phyloP scores from a whole-genome alignment of 2,329 filamentous ascomycete species.

The Stemphylium lycopersici region DNA sequence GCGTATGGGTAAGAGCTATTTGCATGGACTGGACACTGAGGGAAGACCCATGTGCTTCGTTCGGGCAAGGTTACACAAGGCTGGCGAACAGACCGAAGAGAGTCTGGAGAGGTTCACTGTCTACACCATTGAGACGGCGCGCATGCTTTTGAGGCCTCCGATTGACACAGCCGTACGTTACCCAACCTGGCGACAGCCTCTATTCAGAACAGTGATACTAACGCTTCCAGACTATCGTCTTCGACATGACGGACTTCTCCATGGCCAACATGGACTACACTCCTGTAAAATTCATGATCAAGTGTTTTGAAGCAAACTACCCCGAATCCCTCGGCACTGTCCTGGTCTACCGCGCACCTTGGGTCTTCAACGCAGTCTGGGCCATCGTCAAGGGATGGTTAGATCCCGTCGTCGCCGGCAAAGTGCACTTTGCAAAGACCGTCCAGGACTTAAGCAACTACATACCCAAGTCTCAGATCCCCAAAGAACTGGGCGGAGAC shows the following conservation, averaged over 20 bases:
- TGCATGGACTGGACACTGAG: constrained; percentile 84
- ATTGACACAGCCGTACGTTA: constrained; percentile 87
- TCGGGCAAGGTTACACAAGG: constrained; percentile 78
- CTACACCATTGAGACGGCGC: constrained; percentile 91
- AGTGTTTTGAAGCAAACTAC: constrained; percentile 98
- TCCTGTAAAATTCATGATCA: constrained; percentile 99
- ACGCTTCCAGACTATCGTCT: constrained; percentile 76
- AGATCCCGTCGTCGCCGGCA: constrained; percentile 91
- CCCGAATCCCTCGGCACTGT: constrained; percentile 90
- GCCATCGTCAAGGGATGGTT: constrained; percentile 95
- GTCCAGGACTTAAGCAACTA: constrained; percentile 78
- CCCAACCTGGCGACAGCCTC: background rate
- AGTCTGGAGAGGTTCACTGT: constrained; percentile 89
- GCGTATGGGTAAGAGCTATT: constrained; percentile 88
- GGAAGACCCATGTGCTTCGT: constrained; percentile 89
- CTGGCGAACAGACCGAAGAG: constrained; percentile 80
- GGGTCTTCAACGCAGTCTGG: constrained; percentile 98
- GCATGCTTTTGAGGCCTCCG: constrained; percentile 77
- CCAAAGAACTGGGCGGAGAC: constrained; percentile 82
- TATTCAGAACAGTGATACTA: background rate
- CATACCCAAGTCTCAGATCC: constrained; percentile 72
- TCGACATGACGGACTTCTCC: constrained; percentile 94
- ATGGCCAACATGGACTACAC: constrained; percentile 98
- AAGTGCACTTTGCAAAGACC: constrained; percentile 91
- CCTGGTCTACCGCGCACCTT: constrained; percentile 93